A percentile compares a stretch with the other conserved stretches of the same genome.
phyloP scores from a whole-genome alignment of 345 rosid species.

The Aurinia saxatilis region DNA sequence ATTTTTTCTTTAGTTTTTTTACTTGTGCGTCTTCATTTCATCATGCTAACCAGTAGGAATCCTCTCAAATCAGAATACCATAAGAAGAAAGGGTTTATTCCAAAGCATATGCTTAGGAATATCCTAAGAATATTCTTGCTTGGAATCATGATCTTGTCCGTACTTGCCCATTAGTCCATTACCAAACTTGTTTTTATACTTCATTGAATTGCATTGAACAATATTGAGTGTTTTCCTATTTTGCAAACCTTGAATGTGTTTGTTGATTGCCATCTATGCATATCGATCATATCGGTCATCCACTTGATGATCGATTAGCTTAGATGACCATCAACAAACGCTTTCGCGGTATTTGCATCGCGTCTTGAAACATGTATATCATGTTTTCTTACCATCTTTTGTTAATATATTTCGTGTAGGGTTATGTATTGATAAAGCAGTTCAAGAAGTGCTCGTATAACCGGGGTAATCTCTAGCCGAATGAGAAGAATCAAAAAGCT shows the following conservation, averaged over 20 bases:
- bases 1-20: background rate
- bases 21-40: background rate
- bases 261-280: constrained; percentile 29
- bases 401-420: background rate
- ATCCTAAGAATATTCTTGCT: constrained; percentile 25
- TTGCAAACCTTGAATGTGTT: constrained; percentile 27
- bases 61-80: background rate
- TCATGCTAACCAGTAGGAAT: constrained; percentile 19
- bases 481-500: constrained; percentile 2
- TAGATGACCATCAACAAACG: constrained; percentile 36
- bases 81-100: constrained; percentile 23
- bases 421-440: background rate
- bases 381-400: background rate
- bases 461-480: background rate
- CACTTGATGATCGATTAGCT: constrained; percentile 8
- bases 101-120: constrained; percentile 32
- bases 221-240: background rate
- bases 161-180: background rate
- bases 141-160: constrained; percentile 13
- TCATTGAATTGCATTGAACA: background rate
- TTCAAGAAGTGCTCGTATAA: background rate
- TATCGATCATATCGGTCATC: constrained; percentile 19
- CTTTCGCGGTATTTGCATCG: constrained; percentile 23
- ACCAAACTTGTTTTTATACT: constrained; percentile 20
- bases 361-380: background rate